phyloP scores from a whole-genome alignment of 495 filamentous ascomycete species.

The Neurospora intermedia region DNA sequence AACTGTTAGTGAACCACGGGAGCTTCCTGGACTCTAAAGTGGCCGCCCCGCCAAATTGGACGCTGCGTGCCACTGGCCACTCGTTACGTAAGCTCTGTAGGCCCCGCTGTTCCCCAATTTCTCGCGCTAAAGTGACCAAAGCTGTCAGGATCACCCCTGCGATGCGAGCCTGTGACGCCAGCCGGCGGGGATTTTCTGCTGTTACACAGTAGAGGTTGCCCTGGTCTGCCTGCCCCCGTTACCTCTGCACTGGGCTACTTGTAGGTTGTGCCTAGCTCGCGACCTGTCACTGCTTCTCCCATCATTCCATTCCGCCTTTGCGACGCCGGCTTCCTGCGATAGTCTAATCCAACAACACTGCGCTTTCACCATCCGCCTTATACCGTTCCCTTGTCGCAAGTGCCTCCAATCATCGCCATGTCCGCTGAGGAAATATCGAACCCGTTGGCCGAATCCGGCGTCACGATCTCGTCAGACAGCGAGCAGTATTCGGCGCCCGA shows the following conservation, averaged over 20 bases:
- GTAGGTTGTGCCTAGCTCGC: background rate
- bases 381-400: background rate
- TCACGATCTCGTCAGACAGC: constrained; percentile 84
- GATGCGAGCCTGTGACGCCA: background rate
- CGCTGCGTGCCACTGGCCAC: background rate
- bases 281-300: background rate
- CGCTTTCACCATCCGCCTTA: background rate
- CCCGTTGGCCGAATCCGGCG: constrained; percentile 64
- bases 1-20: background rate
- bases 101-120: background rate
- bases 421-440: constrained; percentile 41
- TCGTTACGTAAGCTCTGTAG: background rate
- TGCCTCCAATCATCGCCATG: constrained; percentile 16
- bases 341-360: background rate
- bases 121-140: background rate
- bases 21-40: background rate
- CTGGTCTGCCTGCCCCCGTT: background rate
- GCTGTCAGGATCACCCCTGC: background rate
- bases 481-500: constrained; percentile 74
- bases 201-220: background rate
- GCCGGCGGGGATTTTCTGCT: background rate
- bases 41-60: background rate
- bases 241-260: too few species aligned
- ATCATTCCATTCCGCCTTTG: background rate
- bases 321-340: background rate